Evolutionary conservation across 2,329 filamentous ascomycete genomes (phyloP), one percentile per base, ranked within the genome.

Genomic region (Nothophaeocryptopus gaeumannii): DNA sequence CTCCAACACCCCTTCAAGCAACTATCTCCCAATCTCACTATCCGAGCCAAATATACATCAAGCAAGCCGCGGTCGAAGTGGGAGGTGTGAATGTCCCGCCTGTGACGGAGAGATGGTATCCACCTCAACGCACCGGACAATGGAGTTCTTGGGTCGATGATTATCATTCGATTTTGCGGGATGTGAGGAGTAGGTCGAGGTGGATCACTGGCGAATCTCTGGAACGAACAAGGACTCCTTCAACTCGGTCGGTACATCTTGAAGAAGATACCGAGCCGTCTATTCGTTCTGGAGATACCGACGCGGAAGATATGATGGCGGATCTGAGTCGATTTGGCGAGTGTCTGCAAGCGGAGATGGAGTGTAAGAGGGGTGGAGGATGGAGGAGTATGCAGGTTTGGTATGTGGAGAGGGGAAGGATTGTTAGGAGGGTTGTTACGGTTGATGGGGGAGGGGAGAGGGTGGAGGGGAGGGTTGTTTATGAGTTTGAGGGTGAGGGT

Each of bases 391-490:
- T 41, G 30, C 53, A 59, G 46, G 44, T 59, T 31, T 59, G 55
- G 55, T 48, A 51, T 33, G 39, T 59, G 34, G 55, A 58, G 32
- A 35, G 48, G n/a, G 53, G 39, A 11, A 51, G 46, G 40, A 44
- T 59, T 30, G 48, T 59, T 11, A 58, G 51, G 51, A 55, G 57
- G 51, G 47, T 53, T 26, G 43, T 59, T n/a, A 58, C 51, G 2
- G 50, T 46, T 20, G 53, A 47, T 12, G 31, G 31, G 30, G 45
- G 31, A 26, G 48, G 45, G n/a, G 37, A 50, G 20, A 56, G 48
- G 33, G 55, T 50, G 38, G 58, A 58, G 45, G 55, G 82, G 14
- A 53, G 41, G 40, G 53, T 54, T 33, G 55, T 58, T 2, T 60
- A 56, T 50, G 51, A 58, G 14, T 54, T 53, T 37, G 55, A 51